Evolutionary conservation across 371 early-diverging fungal species (phyloP), one percentile per base, ranked within the genome.

Genomic region (Funneliformis caledonium): DNA sequence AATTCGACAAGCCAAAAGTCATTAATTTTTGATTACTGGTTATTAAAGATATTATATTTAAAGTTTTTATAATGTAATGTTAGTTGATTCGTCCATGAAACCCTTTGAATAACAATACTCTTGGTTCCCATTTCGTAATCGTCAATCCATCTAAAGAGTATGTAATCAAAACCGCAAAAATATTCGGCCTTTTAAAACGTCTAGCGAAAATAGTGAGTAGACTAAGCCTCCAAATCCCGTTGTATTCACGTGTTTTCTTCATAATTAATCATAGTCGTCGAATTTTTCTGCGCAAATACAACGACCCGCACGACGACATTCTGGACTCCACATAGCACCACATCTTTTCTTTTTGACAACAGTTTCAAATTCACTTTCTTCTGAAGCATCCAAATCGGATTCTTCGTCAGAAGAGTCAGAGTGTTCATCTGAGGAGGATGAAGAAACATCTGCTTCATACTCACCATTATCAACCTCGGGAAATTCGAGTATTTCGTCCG

Each of bases 301-400:
- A 14, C 75, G 75, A 26, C 75, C 60, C 9, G 75, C 75, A 59
- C 75, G 75, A 75, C 75, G 75, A 60, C 75, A 75, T 59, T 75
- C 56, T 8, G 75, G 56, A 33, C 75, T 45, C 75, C 75, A 75
- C 75, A 75, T 75, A 42, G 75, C 75, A 26, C 75, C 75, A 33
- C 75, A 75, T 1, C 45, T 50, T 75, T 75, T 75, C 59, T 52
- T 45, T 14, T 50, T 50, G 52, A 26, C 11, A 7, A 52, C 31
- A 22, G 11, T n/a, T 42, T 37, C 52, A 50, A 56, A 50, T 9
- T 50, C 56, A 19, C 59, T 42, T 16, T 75, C 75, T 56, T 45
- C 45, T 16, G 45, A 50, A 60, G 16, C 42, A 22, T 59, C 52
- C 33, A 16, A 60, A n/a, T 75, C 60, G 5, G 12, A 56, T 60